A percentile compares a stretch with the other conserved stretches of the same genome.
These are phyloP conservation scores for Skeletonema menzelii DNA, from an alignment of 108 stramenopile genomes.

Conservation along the genomic window DNA sequence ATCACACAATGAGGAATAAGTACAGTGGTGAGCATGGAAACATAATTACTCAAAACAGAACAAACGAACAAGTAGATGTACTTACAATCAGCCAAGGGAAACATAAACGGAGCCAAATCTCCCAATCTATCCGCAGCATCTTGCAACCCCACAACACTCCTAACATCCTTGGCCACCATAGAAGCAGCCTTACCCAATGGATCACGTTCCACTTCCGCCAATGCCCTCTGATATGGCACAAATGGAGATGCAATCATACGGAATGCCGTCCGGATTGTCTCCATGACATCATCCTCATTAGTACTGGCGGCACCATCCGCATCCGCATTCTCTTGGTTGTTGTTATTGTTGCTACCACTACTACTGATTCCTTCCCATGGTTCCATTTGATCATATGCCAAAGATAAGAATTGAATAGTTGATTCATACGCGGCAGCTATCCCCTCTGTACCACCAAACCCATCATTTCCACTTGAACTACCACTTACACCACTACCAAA, in stretches of 20 bases:
- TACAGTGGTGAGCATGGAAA: background rate
- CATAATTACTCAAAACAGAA: background rate
- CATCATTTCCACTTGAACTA: background rate
- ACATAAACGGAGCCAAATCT: slow-evolving; percentile 68
- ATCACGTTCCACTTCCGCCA: slow-evolving; percentile 62
- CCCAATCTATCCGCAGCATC: slow-evolving; percentile 66
- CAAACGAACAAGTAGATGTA: background rate
- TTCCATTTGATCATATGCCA: slow-evolving; percentile 81
- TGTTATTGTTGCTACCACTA: background rate
- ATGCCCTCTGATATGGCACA: slow-evolving; percentile 54
- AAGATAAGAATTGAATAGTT: slow-evolving; percentile 76
- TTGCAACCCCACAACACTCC: slow-evolving; percentile 53
- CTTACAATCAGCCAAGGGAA: slow-evolving; percentile 68
- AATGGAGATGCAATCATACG: slow-evolving; percentile 73
- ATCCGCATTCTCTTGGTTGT: background rate
- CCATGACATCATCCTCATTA: slow-evolving; percentile 37
- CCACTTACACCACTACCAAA: slow-evolving; percentile 18
- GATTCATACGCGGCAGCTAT: slow-evolving; percentile 78
- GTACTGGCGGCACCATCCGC: slow-evolving; percentile 9
- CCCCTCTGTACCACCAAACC: slow-evolving; percentile 56
- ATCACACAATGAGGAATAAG: no score
- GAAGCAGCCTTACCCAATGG: slow-evolving; percentile 56
- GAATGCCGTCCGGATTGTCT: slow-evolving; percentile 51
- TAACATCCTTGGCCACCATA: slow-evolving; percentile 63
- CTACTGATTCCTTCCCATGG: slow-evolving; percentile 32